Percentiles rank a stretch among this genome's conserved stretches.
Conservation (phyloP, 2,329 filamentous ascomycete species). For the Escovopsis sp. region DNA sequence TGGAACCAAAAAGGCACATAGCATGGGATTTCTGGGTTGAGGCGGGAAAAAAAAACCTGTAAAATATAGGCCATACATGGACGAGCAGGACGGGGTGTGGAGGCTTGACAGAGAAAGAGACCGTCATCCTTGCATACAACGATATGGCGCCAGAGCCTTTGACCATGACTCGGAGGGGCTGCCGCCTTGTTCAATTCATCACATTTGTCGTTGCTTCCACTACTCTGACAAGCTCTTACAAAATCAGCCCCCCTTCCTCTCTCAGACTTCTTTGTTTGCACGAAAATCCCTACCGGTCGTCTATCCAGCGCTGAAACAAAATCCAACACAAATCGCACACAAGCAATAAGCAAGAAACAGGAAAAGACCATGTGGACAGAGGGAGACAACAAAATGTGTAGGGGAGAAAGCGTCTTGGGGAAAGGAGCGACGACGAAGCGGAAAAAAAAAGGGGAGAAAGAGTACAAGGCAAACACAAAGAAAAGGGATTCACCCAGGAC, state of each 20-base stretch:
- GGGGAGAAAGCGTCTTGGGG: conserved; percentile 4
- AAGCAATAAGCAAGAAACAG: conserved; percentile 3
- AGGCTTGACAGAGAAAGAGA: background rate
- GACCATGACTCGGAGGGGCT: too few species aligned
- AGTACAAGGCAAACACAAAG: conserved; percentile 1
- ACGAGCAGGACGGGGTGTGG: too few species aligned
- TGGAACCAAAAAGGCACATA: too few species aligned
- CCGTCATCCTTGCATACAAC: too few species aligned
- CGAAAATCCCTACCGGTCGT: conserved; percentile 1
- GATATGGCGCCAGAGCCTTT: too few species aligned
- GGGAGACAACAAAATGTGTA: background rate
- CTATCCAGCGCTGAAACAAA: conserved; percentile 5
- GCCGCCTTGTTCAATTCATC: background rate
- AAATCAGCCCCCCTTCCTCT: background rate
- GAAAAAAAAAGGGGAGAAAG: background rate
- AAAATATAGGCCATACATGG: too few species aligned
- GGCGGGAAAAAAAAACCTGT: too few species aligned
- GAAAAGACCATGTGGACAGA: background rate
- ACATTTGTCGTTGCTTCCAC: background rate
- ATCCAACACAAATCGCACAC: conserved; percentile 4
- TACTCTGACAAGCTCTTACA: background rate
- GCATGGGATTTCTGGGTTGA: too few species aligned
- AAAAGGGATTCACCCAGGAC: background rate
- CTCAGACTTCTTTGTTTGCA: conserved; percentile 5
- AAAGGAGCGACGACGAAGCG: background rate